Conservation (phyloP, 208 protist species). For the Acanthamoeba royreba region DNA sequence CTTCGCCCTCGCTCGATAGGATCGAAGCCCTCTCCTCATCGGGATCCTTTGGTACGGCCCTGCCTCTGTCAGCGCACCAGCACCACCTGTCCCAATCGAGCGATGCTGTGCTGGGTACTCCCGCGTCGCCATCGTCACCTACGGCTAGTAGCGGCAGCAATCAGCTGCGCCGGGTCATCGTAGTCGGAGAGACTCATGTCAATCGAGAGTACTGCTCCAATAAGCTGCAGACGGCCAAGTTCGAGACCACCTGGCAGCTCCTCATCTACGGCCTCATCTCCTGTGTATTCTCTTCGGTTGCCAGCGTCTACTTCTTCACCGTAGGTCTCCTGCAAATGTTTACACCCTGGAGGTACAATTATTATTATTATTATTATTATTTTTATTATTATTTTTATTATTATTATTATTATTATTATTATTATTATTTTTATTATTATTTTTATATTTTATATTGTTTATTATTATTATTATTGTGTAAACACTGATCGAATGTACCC, state of each 20-base stretch:
- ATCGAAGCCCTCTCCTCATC: not conserved
- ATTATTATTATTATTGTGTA: too few species aligned
- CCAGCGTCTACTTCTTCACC: slow-evolving; percentile 51
- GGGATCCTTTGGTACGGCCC: too few species aligned
- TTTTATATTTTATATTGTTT: too few species aligned
- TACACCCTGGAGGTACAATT: slow-evolving; percentile 36
- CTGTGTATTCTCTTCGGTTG: slow-evolving; percentile 33
- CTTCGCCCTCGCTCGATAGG: not conserved
- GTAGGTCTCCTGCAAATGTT: slow-evolving; percentile 47
- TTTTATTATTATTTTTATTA: too few species aligned
- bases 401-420: too few species aligned
- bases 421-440: too few species aligned
- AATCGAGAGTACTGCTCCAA: slow-evolving; percentile 39
- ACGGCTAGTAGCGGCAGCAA: not conserved
- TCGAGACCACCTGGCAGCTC: slow-evolving; percentile 24
- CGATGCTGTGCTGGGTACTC: not conserved
- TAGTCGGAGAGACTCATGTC: not conserved
- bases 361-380: too few species aligned
- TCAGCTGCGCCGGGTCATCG: not conserved
- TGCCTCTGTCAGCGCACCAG: not conserved
- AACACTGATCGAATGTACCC: not conserved
- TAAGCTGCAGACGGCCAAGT: slow-evolving; percentile 36
- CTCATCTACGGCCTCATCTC: slow-evolving; percentile 20
- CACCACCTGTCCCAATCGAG: not conserved
- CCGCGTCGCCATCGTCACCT: not conserved